phyloP scores from a whole-genome alignment of 2,329 filamentous ascomycete species.

The Raffaelea arxii region DNA sequence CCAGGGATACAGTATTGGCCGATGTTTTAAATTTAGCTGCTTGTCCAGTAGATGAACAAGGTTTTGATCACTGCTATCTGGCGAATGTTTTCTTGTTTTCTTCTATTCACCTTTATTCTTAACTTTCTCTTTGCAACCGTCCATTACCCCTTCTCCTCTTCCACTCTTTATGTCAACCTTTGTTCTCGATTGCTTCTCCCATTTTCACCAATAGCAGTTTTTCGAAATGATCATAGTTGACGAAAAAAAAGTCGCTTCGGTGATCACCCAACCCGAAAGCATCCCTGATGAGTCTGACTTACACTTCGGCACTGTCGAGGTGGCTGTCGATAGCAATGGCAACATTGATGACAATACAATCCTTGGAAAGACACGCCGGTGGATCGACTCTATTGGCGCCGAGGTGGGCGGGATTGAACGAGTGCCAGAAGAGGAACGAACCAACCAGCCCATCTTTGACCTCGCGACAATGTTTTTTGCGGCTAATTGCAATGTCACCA shows the following conservation, averaged over 20 bases:
- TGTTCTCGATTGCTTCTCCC: not conserved
- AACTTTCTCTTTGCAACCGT: too few species aligned
- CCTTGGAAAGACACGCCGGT: constrained; percentile 9
- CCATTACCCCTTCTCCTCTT: too few species aligned
- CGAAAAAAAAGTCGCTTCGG: not conserved
- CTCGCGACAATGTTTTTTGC: constrained; percentile 14
- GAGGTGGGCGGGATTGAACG: constrained; percentile 13
- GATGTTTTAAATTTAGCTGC: not conserved
- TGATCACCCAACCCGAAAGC: not conserved
- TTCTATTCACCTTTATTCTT: not conserved
- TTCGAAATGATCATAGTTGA: not conserved
- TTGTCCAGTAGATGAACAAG: not conserved
- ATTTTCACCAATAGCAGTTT: too few species aligned
- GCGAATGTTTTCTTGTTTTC: not conserved
- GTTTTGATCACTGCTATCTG: not conserved
- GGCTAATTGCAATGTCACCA: constrained; percentile 11
- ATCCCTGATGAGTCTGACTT: not conserved
- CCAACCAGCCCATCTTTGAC: constrained; percentile 11
- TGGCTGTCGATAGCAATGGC: not conserved
- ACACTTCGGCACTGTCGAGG: not conserved
- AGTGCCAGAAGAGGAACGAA: constrained; percentile 10
- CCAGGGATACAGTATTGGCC: not conserved
- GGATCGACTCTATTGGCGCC: constrained; percentile 10
- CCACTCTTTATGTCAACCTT: not conserved
- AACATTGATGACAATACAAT: not conserved